Percentiles rank a stretch among this genome's conserved stretches.
phyloP scores from a whole-genome alignment of 1,284 basidiomycete genomes.

The Spongispora temasekensis region DNA sequence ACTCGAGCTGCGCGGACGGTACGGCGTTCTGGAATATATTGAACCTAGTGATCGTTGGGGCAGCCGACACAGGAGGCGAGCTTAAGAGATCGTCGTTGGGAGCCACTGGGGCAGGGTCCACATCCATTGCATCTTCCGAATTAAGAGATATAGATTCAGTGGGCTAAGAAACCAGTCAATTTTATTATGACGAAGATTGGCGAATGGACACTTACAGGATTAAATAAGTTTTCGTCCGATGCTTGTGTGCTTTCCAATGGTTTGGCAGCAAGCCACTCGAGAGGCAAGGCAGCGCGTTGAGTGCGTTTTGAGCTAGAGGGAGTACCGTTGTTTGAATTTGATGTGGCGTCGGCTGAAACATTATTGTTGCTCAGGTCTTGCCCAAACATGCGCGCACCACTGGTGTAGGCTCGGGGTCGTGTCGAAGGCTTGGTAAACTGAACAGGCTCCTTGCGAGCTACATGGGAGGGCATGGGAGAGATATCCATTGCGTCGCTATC shows the following conservation, averaged over 20 bases:
- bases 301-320: slow-evolving; percentile 50
- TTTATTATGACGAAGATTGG: slow-evolving; percentile 2
- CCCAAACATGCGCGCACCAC: slow-evolving; percentile 65
- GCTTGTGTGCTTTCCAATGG: slow-evolving; percentile 24
- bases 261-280: slow-evolving; percentile 54
- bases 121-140: slow-evolving; percentile 72
- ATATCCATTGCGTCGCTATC: slow-evolving; percentile 74
- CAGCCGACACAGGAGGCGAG: slow-evolving; percentile 49
- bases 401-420: slow-evolving; percentile 63
- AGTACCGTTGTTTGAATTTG: slow-evolving; percentile 39
- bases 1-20: slow-evolving; percentile 50
- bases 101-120: slow-evolving; percentile 52
- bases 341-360: slow-evolving; percentile 21
- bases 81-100: slow-evolving; percentile 36
- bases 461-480: slow-evolving; percentile 59
- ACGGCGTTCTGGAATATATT: slow-evolving; percentile 62
- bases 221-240: slow-evolving; percentile 31
- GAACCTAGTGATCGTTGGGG: slow-evolving; percentile 54
- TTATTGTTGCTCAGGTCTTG: slow-evolving; percentile 62
- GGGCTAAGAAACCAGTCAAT: slow-evolving; percentile 34
- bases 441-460: slow-evolving; percentile 31
- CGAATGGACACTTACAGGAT: slow-evolving; percentile 31
- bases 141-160: slow-evolving; percentile 40
- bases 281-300: slow-evolving; percentile 61
- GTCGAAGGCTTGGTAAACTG: slow-evolving; percentile 31